Evolutionary conservation across 208 protist genomes (phyloP).

Genomic region (Trypanosoma vivax): DNA sequence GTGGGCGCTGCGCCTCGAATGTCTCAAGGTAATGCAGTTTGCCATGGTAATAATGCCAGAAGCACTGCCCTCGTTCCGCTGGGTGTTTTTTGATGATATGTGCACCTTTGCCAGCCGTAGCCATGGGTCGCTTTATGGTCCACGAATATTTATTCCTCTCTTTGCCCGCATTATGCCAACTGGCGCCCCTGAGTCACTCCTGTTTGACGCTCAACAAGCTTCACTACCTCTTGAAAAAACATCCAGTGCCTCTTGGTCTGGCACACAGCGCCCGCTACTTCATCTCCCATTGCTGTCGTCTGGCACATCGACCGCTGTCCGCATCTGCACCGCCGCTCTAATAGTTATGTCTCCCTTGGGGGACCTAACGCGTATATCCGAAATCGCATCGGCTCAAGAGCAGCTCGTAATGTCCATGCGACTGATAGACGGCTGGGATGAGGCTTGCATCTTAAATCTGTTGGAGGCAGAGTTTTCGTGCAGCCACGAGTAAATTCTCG

Average conservation of each 20-base stretch:
- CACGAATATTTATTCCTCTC: conserved; percentile 5
- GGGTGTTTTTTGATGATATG: conserved; percentile 33
- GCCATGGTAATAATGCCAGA: conserved; percentile 38
- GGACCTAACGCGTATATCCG: background rate
- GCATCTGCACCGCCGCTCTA: conserved; percentile 22
- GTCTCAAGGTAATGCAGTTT: conserved; percentile 47
- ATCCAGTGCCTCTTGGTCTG: background rate
- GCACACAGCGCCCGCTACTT: conserved; percentile 27
- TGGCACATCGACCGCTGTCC: conserved; percentile 15
- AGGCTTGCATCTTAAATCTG: conserved; percentile 23
- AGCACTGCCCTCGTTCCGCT: conserved; percentile 20
- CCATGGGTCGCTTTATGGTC: background rate
- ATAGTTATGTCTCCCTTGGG: conserved; percentile 4
- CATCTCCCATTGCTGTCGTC: conserved; percentile 20
- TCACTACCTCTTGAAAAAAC: too few relatives aligned
- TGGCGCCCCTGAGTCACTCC: background rate
- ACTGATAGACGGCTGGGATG: conserved; percentile 25
- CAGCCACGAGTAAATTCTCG: background rate
- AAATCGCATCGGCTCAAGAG: background rate
- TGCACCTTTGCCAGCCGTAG: background rate
- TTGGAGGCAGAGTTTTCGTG: conserved; percentile 35
- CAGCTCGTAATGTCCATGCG: conserved; percentile 1
- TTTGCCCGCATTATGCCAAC: background rate
- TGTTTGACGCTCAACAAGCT: background rate
- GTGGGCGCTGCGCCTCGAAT: conserved; percentile 43